Conservation (phyloP, 257 asterid genomes). For the Plantago ovata region DNA sequence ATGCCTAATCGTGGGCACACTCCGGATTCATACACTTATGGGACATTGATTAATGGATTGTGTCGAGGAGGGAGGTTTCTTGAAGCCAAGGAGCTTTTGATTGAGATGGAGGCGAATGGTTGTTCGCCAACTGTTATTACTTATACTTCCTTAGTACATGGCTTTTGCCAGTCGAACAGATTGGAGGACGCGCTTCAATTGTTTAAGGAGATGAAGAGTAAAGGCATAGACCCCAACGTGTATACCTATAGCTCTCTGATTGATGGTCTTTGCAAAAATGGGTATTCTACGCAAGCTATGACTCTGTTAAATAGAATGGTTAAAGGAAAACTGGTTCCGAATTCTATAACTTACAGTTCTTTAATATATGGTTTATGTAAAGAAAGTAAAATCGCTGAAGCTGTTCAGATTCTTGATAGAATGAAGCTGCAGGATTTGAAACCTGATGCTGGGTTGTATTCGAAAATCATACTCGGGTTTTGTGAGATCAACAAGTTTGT, state of each 20-base stretch:
- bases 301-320: conserved; percentile 62
- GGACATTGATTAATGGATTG: conserved; percentile 82
- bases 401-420: conserved; percentile 74
- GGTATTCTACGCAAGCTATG: conserved; percentile 63
- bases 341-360: conserved; percentile 81
- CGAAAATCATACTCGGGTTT: conserved; percentile 56
- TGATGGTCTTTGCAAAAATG: conserved; percentile 90
- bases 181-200: conserved; percentile 63
- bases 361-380: conserved; percentile 63
- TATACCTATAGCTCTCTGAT: conserved; percentile 77
- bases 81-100: conserved; percentile 81
- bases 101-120: conserved; percentile 70
- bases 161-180: conserved; percentile 55
- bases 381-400: conserved; percentile 59
- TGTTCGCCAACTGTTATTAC: conserved; percentile 78
- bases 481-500: conserved; percentile 55
- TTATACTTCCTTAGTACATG: conserved; percentile 62
- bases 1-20: conserved; percentile 71
- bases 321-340: conserved; percentile 43
- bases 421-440: conserved; percentile 90
- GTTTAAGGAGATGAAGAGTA: conserved; percentile 67
- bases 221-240: conserved; percentile 76
- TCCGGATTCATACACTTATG: conserved; percentile 86
- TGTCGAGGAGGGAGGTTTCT: conserved; percentile 57
- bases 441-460: conserved; percentile 87